Percentiles rank a stretch among this genome's conserved stretches.
Conservation (phyloP, 805 yeast genomes). For the Priceomyces medius region DNA sequence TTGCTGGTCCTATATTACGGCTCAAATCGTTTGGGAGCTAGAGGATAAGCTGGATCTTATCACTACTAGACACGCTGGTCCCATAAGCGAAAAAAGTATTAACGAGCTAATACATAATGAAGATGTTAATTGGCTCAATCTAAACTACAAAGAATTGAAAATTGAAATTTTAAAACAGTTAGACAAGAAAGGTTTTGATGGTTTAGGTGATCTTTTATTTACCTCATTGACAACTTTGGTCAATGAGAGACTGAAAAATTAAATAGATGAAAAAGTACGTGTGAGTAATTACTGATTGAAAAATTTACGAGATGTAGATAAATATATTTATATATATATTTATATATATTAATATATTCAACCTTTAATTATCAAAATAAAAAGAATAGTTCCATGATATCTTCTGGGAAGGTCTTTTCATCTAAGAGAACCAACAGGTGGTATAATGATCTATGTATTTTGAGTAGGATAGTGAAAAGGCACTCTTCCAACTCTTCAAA, state of each 20-base stretch:
- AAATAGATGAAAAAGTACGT: too few relatives aligned
- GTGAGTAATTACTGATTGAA: not conserved
- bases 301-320: not conserved
- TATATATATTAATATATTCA: too few relatives aligned
- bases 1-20: slow-evolving; percentile 44
- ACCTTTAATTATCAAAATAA: not conserved
- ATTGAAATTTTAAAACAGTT: slow-evolving; percentile 43
- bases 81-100: slow-evolving; percentile 47
- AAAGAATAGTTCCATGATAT: not conserved
- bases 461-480: not conserved
- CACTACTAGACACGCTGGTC: slow-evolving; percentile 49
- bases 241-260: slow-evolving; percentile 10
- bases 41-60: slow-evolving; percentile 42
- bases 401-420: not conserved
- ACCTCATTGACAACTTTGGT: slow-evolving; percentile 53
- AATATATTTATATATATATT: not conserved
- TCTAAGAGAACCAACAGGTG: not conserved
- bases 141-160: slow-evolving; percentile 45
- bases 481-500: slow-evolving; percentile 7
- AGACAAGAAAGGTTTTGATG: slow-evolving; percentile 44
- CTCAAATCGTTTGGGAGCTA: slow-evolving; percentile 43
- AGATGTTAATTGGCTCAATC: slow-evolving; percentile 37
- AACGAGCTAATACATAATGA: slow-evolving; percentile 23
- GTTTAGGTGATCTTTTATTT: slow-evolving; percentile 50
- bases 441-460: not conserved